These are phyloP conservation scores for Trichoderma afroharzianum DNA, from an alignment of 2,329 filamentous ascomycete genomes.

Conservation along the genomic window DNA sequence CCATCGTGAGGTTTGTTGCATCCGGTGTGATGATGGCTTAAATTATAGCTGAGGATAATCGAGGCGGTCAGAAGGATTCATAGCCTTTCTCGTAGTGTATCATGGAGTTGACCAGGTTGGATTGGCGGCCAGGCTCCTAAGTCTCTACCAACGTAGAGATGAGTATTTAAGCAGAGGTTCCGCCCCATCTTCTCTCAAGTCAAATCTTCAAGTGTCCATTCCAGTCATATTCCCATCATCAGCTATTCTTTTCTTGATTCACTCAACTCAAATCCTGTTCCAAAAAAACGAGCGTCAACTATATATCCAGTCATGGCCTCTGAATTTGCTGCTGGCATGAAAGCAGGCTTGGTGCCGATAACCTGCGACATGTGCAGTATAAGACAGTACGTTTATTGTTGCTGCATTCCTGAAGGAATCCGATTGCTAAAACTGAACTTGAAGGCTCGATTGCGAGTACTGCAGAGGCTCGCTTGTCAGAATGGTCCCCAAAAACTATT, in stretches of 20 bases:
- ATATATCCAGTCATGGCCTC: conserved; percentile 5
- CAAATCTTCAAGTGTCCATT: background rate
- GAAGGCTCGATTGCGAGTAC: conserved; percentile 17
- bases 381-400: conserved; percentile 16
- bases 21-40: conserved; percentile 13
- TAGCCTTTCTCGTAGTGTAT: background rate
- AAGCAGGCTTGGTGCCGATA: conserved; percentile 18
- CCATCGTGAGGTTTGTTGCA: conserved; percentile 15
- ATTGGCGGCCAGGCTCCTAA: no score
- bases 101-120: background rate
- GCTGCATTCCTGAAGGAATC: background rate
- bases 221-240: background rate
- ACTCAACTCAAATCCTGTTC: background rate
- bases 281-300: background rate
- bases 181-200: background rate
- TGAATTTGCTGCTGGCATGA: conserved; percentile 18
- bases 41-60: background rate
- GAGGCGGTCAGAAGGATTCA: conserved; percentile 15
- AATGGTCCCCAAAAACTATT: conserved; percentile 18
- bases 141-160: background rate
- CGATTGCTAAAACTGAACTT: background rate
- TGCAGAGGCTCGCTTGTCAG: conserved; percentile 19
- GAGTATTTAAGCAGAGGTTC: background rate
- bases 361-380: conserved; percentile 22
- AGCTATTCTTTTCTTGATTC: background rate